Conservation (phyloP, 2,329 filamentous ascomycete species). For the Leptographium flavum region DNA sequence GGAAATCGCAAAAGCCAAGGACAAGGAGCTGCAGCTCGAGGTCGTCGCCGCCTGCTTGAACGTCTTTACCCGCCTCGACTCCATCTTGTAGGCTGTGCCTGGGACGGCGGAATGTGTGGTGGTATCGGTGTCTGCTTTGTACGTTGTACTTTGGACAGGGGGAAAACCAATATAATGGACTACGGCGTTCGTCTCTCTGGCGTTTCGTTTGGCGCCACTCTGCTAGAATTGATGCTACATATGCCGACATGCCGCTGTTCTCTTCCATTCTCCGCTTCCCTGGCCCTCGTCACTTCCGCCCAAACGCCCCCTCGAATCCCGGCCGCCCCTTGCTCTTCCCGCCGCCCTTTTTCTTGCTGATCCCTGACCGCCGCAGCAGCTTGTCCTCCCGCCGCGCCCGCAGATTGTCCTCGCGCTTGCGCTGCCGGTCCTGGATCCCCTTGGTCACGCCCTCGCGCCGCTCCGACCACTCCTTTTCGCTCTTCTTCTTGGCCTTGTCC, state of each 20-base stretch:
- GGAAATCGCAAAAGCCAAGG: slow-evolving; percentile 74
- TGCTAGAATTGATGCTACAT: not conserved
- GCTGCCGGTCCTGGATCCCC: slow-evolving; percentile 63
- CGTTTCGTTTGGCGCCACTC: not conserved
- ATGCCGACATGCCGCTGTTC: not conserved
- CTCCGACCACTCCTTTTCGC: slow-evolving; percentile 74
- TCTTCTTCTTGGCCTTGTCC: slow-evolving; percentile 80
- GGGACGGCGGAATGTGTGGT: not conserved
- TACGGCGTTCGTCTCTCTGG: slow-evolving; percentile 2
- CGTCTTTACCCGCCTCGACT: slow-evolving; percentile 95
- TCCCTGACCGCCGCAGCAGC: slow-evolving; percentile 36
- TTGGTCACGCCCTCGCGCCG: slow-evolving; percentile 58
- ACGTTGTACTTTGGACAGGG: slow-evolving; percentile 8
- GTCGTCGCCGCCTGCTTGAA: slow-evolving; percentile 92
- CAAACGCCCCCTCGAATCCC: slow-evolving; percentile 58
- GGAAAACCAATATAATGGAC: slow-evolving; percentile 5
- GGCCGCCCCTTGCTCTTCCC: slow-evolving; percentile 31
- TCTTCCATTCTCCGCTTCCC: not conserved
- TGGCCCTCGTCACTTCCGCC: slow-evolving; percentile 25
- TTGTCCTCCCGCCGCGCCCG: slow-evolving; percentile 63
- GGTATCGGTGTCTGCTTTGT: not conserved
- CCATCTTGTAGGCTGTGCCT: slow-evolving; percentile 55
- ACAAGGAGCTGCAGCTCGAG: slow-evolving; percentile 92
- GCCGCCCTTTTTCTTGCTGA: slow-evolving; percentile 31
- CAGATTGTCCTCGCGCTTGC: slow-evolving; percentile 71